Base-by-base conservation (phyloP, 768 basidiomycete species). In the Amanita rimosa region DNA sequence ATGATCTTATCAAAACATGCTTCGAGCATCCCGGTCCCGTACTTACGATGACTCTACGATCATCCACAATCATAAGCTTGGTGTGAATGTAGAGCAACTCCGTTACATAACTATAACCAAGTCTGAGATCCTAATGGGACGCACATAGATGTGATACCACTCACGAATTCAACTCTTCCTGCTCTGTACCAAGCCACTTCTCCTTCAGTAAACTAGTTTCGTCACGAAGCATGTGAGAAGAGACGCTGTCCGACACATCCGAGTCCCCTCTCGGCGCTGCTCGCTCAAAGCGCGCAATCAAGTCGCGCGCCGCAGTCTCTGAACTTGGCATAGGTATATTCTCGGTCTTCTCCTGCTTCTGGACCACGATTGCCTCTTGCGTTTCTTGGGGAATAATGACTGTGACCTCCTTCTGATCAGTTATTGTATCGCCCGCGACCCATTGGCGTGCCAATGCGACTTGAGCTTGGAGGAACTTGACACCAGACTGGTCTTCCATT, bases 51-150 rank as follows among this genome's bases (percentile, higher is more conserved):
- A 96, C 92, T 31, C 83, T 73, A 27, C 79, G 73, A 60, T 97
- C 94, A 58, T 96, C 94, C 31, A 96, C 89, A 46, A 95, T 88
- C 93, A 96, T 95, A 21, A 95, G 62, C 69, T 92, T 92, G 19
- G 78, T 80, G 61, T 92, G 89, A 51, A 92, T 90, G 56, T 91
- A 91, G 17, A 85, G 64, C 55, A 85, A 53, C 64, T 89, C 84
- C n/a, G 83, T 80, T 16, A 88, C 78, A 64, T 88, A 90, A 46
- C 85, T 85, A 53, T 22, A 27, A n/a, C 9, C 37, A 22, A n/a
- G 49, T 50, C 49, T 50, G 58, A 19, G 58, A 51, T 22, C 38
- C 35, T n/a, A 52, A 37, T n/a, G n/a, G 22, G 22, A 5, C 22
- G 17, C 17, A 59, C 33, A 34, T 10, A 35, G 29, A 46, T 24